These are phyloP conservation scores for Fraxinus sp. DNA, from an alignment of 305 asterid species.

Conservation along the genomic window DNA sequence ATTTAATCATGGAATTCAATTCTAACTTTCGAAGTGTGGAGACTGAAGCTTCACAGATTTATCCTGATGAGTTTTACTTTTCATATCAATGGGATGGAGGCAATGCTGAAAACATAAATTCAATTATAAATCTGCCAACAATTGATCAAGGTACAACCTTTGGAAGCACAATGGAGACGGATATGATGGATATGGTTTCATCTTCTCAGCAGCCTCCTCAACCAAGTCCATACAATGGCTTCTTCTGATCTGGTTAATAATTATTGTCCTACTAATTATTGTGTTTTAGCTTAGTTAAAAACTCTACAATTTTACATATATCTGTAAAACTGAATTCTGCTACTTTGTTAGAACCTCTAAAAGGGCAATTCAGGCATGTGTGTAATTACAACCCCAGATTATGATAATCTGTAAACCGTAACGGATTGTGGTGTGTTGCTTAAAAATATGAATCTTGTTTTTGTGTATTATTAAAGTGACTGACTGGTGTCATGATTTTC, in stretches of 20 bases:
- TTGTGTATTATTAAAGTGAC: not conserved
- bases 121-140: not conserved
- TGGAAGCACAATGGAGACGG: conserved; percentile 20
- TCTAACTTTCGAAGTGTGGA: not conserved
- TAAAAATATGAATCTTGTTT: not conserved
- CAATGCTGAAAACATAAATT: not conserved
- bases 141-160: conserved; percentile 8
- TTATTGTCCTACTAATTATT: not conserved
- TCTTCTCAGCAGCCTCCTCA: not conserved
- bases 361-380: not conserved
- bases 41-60: not conserved
- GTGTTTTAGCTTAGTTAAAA: not conserved
- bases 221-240: not conserved
- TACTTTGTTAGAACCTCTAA: not conserved
- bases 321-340: not conserved
- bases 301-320: not conserved
- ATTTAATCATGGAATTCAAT: conserved; percentile 6
- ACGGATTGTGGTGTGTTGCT: not conserved
- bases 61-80: conserved; percentile 8
- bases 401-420: not conserved
- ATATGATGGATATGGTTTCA: conserved; percentile 34
- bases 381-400: not conserved
- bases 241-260: not conserved
- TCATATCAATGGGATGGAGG: conserved; percentile 16
- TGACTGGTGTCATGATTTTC: not conserved